Evolutionary conservation across 140 eudicot genomes (phyloP), one percentile per base, ranked within the genome.

Genomic region (Flaveria floridana): DNA sequence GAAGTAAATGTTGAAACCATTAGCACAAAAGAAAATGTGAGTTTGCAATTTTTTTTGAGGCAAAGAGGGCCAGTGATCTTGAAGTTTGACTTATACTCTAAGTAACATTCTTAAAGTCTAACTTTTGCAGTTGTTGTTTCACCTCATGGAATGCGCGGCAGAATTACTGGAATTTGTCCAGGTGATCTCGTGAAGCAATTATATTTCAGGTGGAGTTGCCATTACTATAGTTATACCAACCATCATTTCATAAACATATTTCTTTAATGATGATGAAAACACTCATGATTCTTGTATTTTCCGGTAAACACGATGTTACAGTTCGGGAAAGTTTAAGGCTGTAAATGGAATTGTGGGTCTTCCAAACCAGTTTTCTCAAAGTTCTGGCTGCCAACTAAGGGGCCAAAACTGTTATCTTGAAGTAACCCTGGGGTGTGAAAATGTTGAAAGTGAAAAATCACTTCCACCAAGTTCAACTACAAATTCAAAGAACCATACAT

Each of bases 101-200:
- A 72, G 58, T 69, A 77, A 42, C 21, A 58, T 20, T 15, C 5
- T 64, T 61, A 16, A 59, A 48, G 41, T 47, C 80, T 16, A 70
- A 52, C 50, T 80, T 70, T 28, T 83, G 80, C 92, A 94, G 99
- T 91, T 69, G 62, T 94, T 67, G 95, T 87, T 70, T 84, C 97
- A 65, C 99, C 97, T 82, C 96, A 88, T 79, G 99, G 99, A 67
- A 94, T 94, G 97, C 90, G 88, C 56, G 99, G 99, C 79, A 91
- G 81, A 72, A 83, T 88, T 42, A 85, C 94, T 14, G 97, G 97
- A 81, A 87, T 83, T 77, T 90, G 96, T 88, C 96, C 99, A 7
- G 85, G 92, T 71, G 99, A 94, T 82, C 92, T 94, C 65, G 99
- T 94, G 93, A 87, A 90, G 82, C 97, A 94, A 77, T 94, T 91